These are phyloP conservation scores for Termitomyces sp. DNA, from an alignment of 768 basidiomycete species.

Conservation along the genomic window DNA sequence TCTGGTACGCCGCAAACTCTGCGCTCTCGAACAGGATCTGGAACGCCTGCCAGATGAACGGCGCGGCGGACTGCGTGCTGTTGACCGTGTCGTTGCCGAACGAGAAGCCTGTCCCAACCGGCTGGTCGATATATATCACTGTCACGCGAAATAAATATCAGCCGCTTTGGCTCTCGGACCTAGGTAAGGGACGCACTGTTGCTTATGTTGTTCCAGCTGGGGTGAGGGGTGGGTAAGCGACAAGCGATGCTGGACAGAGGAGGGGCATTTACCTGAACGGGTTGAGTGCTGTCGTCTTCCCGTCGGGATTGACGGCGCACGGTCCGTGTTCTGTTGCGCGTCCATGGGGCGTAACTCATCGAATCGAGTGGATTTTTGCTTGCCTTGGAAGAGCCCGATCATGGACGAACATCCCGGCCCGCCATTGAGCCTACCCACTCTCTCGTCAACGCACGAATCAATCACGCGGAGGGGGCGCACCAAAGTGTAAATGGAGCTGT, in stretches of 20 bases:
- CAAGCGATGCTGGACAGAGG: constrained; percentile 44
- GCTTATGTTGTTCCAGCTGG: constrained; percentile 59
- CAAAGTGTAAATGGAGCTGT: constrained; percentile 64
- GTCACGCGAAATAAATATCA: neutral
- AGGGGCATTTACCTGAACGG: constrained; percentile 48
- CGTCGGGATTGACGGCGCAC: constrained; percentile 51
- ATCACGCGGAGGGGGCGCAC: constrained; percentile 38
- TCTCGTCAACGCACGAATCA: neutral
- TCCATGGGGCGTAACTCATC: no score
- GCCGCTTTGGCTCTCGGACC: no score
- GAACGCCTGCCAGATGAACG: constrained; percentile 55
- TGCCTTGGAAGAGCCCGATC: constrained; percentile 64
- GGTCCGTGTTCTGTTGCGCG: constrained; percentile 50
- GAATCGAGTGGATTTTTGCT: no score
- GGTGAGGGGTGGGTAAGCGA: constrained; percentile 9
- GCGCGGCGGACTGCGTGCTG: constrained; percentile 49
- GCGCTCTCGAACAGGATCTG: constrained; percentile 56
- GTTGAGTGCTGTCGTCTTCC: constrained; percentile 45
- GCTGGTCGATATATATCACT: constrained; percentile 73
- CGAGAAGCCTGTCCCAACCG: constrained; percentile 62
- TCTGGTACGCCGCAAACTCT: constrained; percentile 43
- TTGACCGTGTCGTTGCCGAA: constrained; percentile 53
- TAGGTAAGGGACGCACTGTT: constrained; percentile 39
- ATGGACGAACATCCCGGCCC: constrained; percentile 60
- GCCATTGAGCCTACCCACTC: constrained; percentile 40